Evolutionary conservation across 78 protist genomes (phyloP), one percentile per base, ranked within the genome.

Genomic region (Dictyostelium capitatum): DNA sequence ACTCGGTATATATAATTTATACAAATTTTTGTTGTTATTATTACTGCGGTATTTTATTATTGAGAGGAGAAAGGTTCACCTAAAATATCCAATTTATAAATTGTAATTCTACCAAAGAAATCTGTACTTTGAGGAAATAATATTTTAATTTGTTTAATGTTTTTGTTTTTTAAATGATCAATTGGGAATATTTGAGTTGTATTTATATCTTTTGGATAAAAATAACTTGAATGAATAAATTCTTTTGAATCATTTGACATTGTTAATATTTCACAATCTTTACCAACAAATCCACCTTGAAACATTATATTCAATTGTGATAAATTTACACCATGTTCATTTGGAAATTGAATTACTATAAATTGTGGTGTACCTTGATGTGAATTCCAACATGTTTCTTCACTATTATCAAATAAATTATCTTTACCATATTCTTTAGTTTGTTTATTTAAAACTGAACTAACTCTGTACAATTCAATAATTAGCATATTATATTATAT

Each of bases 381-480:
- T 54, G 96, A 93, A 80, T 93, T 93, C 96, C 96, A 93, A 84
- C 96, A 93, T 20, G 81, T 83, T 28, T 82, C 90, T n/a, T 83
- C 91, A 46, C 43, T 62, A 7, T 56, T 74, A 79, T 93, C 96
- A 70, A 93, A 93, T 84, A 93, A 51, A 80, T 83, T 69, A 15
- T 93, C 83, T 54, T 85, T 93, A 14, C 92, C 92, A 93, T 77
- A 93, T 81, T 85, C 90, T 37, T 93, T 93, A 23, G 75, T 72
- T 32, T 84, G 70, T 62, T 93, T 93, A 69, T 93, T 93, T 54
- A 93, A 57, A 9, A 93, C 92, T 12, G 92, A 84, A 43, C 96
- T 93, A 23, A 93, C 96, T 41, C 92, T 72, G 47, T 41, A 69
- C 25, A 25, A 57, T n/a, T 57, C 19, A 72, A 46, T 19, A 56